Percentiles rank a stretch among this genome's conserved stretches.
Evolutionary conservation across 495 filamentous ascomycete species (phyloP).

Genomic region (Penicillium dipodomyicola): DNA sequence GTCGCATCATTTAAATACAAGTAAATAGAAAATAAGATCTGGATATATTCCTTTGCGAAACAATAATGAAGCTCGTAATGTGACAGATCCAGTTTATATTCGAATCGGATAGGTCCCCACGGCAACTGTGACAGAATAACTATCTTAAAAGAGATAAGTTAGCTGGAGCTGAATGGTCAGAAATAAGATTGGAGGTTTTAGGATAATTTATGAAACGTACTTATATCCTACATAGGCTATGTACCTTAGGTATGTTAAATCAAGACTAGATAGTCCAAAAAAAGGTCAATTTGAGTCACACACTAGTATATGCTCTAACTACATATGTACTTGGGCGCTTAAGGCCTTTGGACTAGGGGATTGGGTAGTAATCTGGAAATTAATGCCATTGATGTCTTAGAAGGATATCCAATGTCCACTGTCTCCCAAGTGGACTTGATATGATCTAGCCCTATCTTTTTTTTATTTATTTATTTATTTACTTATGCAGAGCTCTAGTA

Average conservation of each 20-base stretch:
- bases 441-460: background rate
- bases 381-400: no score
- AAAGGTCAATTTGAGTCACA: no score
- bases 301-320: no score
- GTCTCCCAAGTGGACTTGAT: no score
- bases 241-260: no score
- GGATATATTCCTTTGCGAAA: background rate
- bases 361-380: no score
- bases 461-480: background rate
- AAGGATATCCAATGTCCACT: no score
- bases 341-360: no score
- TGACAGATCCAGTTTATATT: background rate
- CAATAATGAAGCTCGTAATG: background rate
- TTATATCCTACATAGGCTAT: no score
- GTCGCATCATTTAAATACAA: conserved; percentile 17
- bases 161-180: background rate
- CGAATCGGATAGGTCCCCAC: background rate
- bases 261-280: no score
- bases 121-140: background rate
- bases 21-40: background rate
- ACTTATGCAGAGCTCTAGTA: background rate
- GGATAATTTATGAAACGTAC: no score
- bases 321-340: no score
- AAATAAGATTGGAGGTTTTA: background rate
- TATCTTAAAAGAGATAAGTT: background rate